Percentiles rank a stretch among this genome's conserved stretches.
Conservation (phyloP, 257 asterid species). For the Solanum peruvianum region DNA sequence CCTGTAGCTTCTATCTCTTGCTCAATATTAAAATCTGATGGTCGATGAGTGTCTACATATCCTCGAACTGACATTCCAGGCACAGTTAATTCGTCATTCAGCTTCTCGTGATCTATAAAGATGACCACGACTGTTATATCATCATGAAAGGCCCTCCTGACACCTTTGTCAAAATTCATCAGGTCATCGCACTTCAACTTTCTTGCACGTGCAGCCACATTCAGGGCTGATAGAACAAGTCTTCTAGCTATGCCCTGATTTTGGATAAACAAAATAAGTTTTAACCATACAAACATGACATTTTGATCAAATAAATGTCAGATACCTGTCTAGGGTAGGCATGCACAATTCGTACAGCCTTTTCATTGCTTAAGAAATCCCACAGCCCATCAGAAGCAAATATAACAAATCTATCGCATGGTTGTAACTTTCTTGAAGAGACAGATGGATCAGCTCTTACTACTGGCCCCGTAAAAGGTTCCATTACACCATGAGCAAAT, state of each 20-base stretch:
- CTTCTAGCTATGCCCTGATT: slow-evolving; percentile 70
- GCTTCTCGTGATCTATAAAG: slow-evolving; percentile 44
- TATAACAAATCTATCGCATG: slow-evolving; percentile 54
- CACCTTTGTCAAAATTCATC: slow-evolving; percentile 33
- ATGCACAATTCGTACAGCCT: slow-evolving; percentile 68
- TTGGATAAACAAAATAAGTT: background rate
- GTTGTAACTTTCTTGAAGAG: slow-evolving; percentile 23
- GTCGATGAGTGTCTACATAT: slow-evolving; percentile 34
- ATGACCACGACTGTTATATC: slow-evolving; percentile 63
- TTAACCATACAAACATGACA: background rate
- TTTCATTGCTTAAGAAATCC: slow-evolving; percentile 64
- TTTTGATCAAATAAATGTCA: background rate
- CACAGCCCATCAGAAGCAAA: slow-evolving; percentile 96
- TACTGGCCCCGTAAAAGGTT: slow-evolving; percentile 51
- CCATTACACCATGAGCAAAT: slow-evolving; percentile 37
- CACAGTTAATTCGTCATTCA: slow-evolving; percentile 4
- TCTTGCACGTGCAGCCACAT: slow-evolving; percentile 32
- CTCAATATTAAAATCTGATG: slow-evolving; percentile 35
- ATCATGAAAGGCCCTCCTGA: slow-evolving; percentile 51
- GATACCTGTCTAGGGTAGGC: slow-evolving; percentile 53
- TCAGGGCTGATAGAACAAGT: slow-evolving; percentile 41
- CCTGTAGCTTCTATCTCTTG: background rate
- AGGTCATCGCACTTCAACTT: slow-evolving; percentile 27
- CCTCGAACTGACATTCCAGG: slow-evolving; percentile 49
- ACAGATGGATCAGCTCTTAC: slow-evolving; percentile 65